A percentile compares a stretch with the other conserved stretches of the same genome.
Conservation (phyloP, 1,139 yeast species). For the Candida glucosophila region DNA sequence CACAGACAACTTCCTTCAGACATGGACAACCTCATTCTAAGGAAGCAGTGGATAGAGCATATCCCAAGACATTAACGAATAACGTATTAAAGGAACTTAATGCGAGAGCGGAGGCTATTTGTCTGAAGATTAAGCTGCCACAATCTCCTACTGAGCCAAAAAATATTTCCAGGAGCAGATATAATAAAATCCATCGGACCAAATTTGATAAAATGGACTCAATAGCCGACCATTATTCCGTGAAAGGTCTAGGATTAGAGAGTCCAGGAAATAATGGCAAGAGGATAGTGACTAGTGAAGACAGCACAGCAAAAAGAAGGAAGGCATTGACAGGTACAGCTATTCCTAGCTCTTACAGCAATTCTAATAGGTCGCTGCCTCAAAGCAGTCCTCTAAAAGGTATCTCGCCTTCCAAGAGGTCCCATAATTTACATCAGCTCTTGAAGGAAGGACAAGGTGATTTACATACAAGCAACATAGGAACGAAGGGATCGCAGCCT, state of each 20-base stretch:
- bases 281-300: slow-evolving; percentile 5
- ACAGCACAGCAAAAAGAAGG: slow-evolving; percentile 20
- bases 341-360: no score
- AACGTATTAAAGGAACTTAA: slow-evolving; percentile 36
- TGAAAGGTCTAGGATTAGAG: no score
- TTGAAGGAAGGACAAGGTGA: slow-evolving; percentile 13
- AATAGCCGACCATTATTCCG: slow-evolving; percentile 32
- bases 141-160: slow-evolving; percentile 4
- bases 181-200: slow-evolving; percentile 24
- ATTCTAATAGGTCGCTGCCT: no score
- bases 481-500: neutral
- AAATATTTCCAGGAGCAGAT: slow-evolving; percentile 18
- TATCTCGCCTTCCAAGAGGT: slow-evolving; percentile 36
- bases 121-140: slow-evolving; percentile 11
- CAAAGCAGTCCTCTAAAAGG: no score
- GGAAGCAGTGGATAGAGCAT: slow-evolving; percentile 29
- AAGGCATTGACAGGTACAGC: slow-evolving; percentile 23
- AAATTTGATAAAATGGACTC: slow-evolving; percentile 35
- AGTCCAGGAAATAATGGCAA: no score
- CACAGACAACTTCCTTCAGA: no score
- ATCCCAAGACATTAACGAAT: slow-evolving; percentile 31
- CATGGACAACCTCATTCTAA: slow-evolving; percentile 2
- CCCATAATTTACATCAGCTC: slow-evolving; percentile 29
- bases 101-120: slow-evolving; percentile 23
- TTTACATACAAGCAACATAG: no score